These are phyloP conservation scores for Hebeloma cylindrosporum DNA, from an alignment of 768 basidiomycete genomes.

Conservation along the genomic window DNA sequence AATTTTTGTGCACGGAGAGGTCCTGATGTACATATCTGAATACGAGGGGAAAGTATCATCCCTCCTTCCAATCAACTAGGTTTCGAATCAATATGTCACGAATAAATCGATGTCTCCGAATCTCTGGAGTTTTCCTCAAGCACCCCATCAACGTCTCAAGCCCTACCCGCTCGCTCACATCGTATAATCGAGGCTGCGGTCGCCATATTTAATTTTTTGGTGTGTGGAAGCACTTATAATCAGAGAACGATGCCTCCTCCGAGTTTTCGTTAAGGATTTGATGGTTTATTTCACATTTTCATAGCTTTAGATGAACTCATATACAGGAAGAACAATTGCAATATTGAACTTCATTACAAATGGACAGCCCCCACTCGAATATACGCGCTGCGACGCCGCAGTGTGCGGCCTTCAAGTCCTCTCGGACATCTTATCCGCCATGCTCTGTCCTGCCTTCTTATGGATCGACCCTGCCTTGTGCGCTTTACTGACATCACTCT, in stretches of 20 bases:
- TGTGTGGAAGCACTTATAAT: no score
- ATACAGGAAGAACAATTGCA: no score
- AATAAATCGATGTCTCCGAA: neutral
- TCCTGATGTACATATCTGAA: conserved; percentile 7
- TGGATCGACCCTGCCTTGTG: neutral
- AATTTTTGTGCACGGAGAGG: conserved; percentile 1
- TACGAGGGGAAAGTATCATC: conserved; percentile 6
- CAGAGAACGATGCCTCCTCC: no score
- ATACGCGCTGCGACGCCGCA: neutral
- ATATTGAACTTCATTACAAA: no score
- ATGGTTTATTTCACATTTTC: no score
- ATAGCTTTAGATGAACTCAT: no score
- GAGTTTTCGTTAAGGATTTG: no score
- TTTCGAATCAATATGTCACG: neutral
- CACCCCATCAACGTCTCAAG: no score
- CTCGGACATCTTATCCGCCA: conserved; percentile 8
- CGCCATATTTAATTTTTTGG: no score
- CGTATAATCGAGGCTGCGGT: no score
- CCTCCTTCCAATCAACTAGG: neutral
- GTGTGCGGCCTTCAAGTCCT: neutral
- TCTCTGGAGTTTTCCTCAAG: neutral
- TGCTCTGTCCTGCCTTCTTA: conserved; percentile 10
- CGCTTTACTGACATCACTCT: neutral
- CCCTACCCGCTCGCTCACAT: no score
- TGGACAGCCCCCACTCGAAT: no score